A percentile compares a stretch with the other conserved stretches of the same genome.
Conservation (phyloP, 1,139 yeast genomes). For the Blastobotrys niveus region DNA sequence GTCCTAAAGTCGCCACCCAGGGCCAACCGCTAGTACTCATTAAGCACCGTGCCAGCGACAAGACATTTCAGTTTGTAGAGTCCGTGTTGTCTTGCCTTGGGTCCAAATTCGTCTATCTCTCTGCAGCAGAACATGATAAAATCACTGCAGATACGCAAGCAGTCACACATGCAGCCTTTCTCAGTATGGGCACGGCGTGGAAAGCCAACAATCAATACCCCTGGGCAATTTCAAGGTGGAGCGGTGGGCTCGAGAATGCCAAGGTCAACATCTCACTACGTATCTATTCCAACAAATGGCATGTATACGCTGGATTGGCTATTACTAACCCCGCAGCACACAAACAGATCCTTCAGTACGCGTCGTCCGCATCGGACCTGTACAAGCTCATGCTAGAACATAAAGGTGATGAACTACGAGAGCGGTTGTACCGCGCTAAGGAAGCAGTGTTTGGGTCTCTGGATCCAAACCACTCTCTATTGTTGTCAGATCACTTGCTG, state of each 20-base stretch:
- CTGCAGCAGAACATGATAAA: conserved; percentile 82
- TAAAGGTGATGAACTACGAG: conserved; percentile 49
- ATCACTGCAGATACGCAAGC: conserved; percentile 99
- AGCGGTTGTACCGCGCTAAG: conserved; percentile 61
- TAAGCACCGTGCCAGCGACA: conserved; percentile 60
- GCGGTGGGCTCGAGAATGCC: conserved; percentile 93
- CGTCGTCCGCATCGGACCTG: conserved; percentile 74
- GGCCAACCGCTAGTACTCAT: conserved; percentile 92
- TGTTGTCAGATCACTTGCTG: conserved; percentile 73
- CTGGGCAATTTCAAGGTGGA: conserved; percentile 83
- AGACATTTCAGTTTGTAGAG: conserved; percentile 55
- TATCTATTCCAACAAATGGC: conserved; percentile 92
- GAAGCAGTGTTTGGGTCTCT: conserved; percentile 70
- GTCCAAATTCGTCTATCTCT: conserved; percentile 70
- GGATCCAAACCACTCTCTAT: conserved; percentile 46
- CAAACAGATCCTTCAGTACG: conserved; percentile 81
- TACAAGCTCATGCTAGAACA: conserved; percentile 79
- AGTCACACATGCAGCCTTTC: conserved; percentile 94
- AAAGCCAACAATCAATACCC: conserved; percentile 76
- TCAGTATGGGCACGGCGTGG: conserved; percentile 98
- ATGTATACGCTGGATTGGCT: conserved; percentile 95
- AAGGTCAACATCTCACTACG: conserved; percentile 88
- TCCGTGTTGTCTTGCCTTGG: conserved; percentile 62
- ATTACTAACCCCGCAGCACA: conserved; percentile 95
- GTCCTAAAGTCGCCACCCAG: conserved; percentile 80